Base-by-base conservation (phyloP, 768 basidiomycete genomes). In the Russula abietina region DNA sequence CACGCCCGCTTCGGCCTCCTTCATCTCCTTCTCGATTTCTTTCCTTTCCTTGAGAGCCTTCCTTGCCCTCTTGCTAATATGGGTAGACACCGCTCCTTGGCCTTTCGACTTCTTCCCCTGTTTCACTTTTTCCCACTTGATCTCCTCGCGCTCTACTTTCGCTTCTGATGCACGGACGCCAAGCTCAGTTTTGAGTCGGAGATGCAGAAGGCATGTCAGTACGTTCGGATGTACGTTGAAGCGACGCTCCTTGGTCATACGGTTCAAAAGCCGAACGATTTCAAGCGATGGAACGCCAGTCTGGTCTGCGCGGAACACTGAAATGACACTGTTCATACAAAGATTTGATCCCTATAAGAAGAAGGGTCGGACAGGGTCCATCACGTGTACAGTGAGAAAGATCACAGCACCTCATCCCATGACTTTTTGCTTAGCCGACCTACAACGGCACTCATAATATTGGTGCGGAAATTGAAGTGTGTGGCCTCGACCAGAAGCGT, bases 391-490 rank as follows among this genome's bases (percentile, higher is more conserved):
- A 65, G 58, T 43, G 59, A 59, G 53, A 56, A 49, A 53, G 52
- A 56, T 55, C 46, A 30, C 73, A 85, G 71, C 69, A 94, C 96
- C 74, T 85, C 80, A 75, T 94, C 89, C 94, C 95, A 98, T 22
- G 88, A 86, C 71, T 83, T 88, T 71, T 83, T 85, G 72, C 93
- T 94, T 52, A 98, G 74, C 16, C 84, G 83, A 54, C 87, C 85
- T 26, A 98, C 85, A 61, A 98, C 78, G 55, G 88, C 87, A 64
- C 85, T 86, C 84, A 97, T 92, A 68, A 99, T 81, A 76, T 98
- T 97, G 67, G 84, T 80, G 50, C 91, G 85, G 74, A 98, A 98
- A 77, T 98, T 99, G 84, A 99, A 99, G 75, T 98, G 94, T 16
- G 92, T 89, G 65, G 86, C 84, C 71, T 92, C 87, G 22, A 81